A percentile compares a stretch with the other conserved stretches of the same genome.
These are phyloP conservation scores for Huntiella abstrusa DNA, from an alignment of 2,329 filamentous ascomycete genomes.

Conservation along the genomic window DNA sequence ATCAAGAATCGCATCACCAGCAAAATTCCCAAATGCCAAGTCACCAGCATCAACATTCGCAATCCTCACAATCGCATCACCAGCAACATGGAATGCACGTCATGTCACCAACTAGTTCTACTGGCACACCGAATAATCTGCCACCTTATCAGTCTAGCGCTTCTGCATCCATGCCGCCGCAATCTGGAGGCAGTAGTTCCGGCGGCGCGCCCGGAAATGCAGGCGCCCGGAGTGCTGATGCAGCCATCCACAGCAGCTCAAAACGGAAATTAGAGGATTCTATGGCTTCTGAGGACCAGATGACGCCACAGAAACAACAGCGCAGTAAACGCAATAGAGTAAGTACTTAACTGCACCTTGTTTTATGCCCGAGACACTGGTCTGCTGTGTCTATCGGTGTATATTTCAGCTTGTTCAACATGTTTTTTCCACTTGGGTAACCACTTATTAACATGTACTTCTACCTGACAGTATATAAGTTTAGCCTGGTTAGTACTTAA, in stretches of 20 bases:
- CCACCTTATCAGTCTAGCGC: slow-evolving; percentile 2
- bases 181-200: background rate
- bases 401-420: background rate
- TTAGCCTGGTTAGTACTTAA: slow-evolving; percentile 34
- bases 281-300: slow-evolving; percentile 23
- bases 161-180: background rate
- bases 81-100: slow-evolving; percentile 1
- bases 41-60: background rate
- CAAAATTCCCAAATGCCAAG: background rate
- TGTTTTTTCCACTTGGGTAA: background rate
- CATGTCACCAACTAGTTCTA: slow-evolving; percentile 1
- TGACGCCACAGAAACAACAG: slow-evolving; percentile 27
- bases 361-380: too few relatives aligned
- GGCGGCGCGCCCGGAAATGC: background rate
- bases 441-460: background rate
- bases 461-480: slow-evolving; percentile 32
- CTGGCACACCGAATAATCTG: background rate
- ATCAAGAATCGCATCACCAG: slow-evolving; percentile 3
- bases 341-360: slow-evolving; percentile 16
- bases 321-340: slow-evolving; percentile 42
- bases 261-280: slow-evolving; percentile 19
- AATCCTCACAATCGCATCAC: background rate
- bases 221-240: background rate
- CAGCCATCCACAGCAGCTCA: slow-evolving; percentile 3
- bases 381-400: background rate